phyloP scores from a whole-genome alignment of 2,329 filamentous ascomycete species.

The Ceratocystis eucalypticola region DNA sequence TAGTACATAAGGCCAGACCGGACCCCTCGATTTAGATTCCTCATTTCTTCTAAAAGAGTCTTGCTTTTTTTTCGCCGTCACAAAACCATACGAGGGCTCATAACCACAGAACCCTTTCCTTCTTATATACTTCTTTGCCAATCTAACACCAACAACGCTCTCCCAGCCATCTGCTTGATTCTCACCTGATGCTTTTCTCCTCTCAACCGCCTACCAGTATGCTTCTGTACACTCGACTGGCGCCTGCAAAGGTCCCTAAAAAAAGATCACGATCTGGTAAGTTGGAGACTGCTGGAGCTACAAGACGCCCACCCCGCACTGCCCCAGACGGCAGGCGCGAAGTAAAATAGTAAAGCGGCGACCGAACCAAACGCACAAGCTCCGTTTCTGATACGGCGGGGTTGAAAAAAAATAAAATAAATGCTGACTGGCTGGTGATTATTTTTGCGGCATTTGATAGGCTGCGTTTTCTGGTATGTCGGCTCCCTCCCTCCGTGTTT shows the following conservation, averaged over 20 bases:
- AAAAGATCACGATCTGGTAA: slow-evolving; percentile 45
- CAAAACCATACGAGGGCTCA: background rate
- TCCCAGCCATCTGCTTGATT: background rate
- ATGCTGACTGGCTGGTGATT: background rate
- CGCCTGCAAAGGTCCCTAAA: slow-evolving; percentile 45
- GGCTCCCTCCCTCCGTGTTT: background rate
- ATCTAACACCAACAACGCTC: background rate
- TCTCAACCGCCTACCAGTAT: slow-evolving; percentile 27
- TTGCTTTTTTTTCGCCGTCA: background rate
- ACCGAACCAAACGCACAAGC: background rate
- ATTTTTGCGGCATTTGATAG: slow-evolving; percentile 1
- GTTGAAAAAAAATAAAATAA: background rate
- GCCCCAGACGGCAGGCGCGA: background rate
- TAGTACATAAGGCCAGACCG: background rate
- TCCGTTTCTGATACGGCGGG: background rate
- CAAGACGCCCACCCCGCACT: background rate
- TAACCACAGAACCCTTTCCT: background rate
- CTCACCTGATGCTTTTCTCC: slow-evolving; percentile 1
- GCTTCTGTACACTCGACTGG: slow-evolving; percentile 45
- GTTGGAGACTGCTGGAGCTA: slow-evolving; percentile 22
- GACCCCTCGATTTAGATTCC: background rate
- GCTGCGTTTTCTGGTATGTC: slow-evolving; percentile 17
- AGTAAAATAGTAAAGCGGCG: background rate
- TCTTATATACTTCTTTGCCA: background rate
- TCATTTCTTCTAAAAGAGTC: background rate